phyloP scores from a whole-genome alignment of 768 basidiomycete species.

The Candolleomyces eurysporus region DNA sequence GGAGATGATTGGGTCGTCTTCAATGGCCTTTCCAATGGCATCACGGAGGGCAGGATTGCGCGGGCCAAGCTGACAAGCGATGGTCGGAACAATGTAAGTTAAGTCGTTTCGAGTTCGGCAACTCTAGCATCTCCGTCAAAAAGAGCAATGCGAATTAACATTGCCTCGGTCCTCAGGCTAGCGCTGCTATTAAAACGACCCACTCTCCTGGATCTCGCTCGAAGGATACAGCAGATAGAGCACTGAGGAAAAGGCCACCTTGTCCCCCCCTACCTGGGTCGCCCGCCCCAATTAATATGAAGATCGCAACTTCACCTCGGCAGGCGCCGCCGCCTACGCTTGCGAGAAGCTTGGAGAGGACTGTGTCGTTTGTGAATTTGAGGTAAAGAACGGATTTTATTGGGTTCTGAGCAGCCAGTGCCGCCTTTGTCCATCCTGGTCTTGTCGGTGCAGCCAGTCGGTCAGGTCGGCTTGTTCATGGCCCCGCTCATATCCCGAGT shows the following conservation, averaged over 20 bases:
- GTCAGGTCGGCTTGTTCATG: too few species aligned
- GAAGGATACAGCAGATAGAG: background rate
- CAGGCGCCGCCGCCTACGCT: background rate
- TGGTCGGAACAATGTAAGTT: background rate
- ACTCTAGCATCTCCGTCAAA: too few species aligned
- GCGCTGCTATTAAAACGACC: too few species aligned
- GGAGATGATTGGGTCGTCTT: background rate
- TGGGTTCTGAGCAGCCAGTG: conserved; percentile 1
- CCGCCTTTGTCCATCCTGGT: conserved; percentile 8
- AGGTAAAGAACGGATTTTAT: conserved; percentile 5
- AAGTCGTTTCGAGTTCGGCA: background rate
- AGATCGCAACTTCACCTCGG: background rate
- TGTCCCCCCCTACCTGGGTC: background rate
- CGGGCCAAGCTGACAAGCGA: conserved; percentile 4
- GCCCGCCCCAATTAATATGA: conserved; percentile 3
- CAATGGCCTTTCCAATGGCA: background rate
- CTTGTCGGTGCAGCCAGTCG: too few species aligned
- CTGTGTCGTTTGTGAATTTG: conserved; percentile 17
- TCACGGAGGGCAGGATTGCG: background rate
- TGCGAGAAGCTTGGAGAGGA: conserved; percentile 8
- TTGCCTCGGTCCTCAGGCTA: background rate
- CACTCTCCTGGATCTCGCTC: too few species aligned
- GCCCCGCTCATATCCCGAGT: too few species aligned
- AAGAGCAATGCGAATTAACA: too few species aligned
- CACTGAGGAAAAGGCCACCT: too few species aligned